Percentiles rank a stretch among this genome's conserved stretches.
These are phyloP conservation scores for Apostasia ramifera DNA, from an alignment of 106 monocot genomes.

Conservation along the genomic window DNA sequence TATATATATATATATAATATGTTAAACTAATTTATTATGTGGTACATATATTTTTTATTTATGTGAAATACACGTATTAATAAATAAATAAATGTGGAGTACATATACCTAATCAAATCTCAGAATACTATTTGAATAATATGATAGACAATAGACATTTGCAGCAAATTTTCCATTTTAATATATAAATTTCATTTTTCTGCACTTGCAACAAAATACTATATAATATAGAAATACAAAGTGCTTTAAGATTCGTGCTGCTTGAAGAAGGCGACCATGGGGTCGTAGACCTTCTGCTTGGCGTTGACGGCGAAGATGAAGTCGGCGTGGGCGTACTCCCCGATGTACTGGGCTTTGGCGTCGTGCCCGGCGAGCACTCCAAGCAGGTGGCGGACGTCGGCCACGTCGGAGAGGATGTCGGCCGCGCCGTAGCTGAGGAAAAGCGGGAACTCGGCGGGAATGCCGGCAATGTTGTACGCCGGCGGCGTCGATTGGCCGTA, in stretches of 20 bases:
- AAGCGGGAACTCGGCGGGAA: conserved; percentile 43
- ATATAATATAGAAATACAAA: too few relatives aligned
- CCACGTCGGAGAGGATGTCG: conserved; percentile 45
- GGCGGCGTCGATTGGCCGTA: conserved; percentile 54
- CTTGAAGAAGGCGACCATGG: conserved; percentile 24
- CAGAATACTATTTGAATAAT: too few relatives aligned
- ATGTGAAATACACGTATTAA: too few relatives aligned
- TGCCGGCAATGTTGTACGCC: conserved; percentile 46
- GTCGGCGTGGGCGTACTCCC: conserved; percentile 21
- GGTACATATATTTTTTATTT: too few relatives aligned
- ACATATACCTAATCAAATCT: too few relatives aligned
- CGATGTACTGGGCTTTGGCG: conserved; percentile 34
- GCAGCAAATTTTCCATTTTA: too few relatives aligned
- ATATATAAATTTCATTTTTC: too few relatives aligned
- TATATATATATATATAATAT: too few relatives aligned
- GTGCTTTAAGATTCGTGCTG: background rate
- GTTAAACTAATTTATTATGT: too few relatives aligned
- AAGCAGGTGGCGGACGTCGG: conserved; percentile 51
- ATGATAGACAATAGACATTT: too few relatives aligned
- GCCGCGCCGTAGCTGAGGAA: conserved; percentile 84
- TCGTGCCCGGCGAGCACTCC: conserved; percentile 32
- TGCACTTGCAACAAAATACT: too few relatives aligned
- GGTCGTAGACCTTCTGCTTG: conserved; percentile 15
- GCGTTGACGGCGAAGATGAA: conserved; percentile 29
- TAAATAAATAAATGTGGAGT: too few relatives aligned